Conservation (phyloP, 2,329 filamentous ascomycete genomes). For the Paecilomyces formosus region DNA sequence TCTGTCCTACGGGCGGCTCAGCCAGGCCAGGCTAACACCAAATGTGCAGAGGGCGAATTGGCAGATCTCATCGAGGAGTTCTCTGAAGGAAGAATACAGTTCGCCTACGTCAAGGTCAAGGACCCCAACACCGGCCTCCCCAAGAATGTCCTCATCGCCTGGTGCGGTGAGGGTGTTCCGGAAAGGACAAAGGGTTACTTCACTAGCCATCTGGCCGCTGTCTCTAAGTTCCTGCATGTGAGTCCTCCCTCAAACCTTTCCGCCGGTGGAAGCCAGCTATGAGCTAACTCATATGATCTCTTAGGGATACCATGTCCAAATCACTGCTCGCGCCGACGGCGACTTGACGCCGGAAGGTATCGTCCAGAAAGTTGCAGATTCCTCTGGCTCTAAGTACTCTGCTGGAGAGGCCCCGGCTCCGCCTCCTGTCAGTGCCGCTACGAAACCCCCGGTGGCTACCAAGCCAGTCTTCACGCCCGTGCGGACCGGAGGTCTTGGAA, state of each 20-base stretch:
- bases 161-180: slow-evolving; percentile 97
- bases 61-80: slow-evolving; percentile 89
- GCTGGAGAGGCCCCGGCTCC: slow-evolving; percentile 49
- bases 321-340: slow-evolving; percentile 84
- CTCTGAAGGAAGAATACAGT: slow-evolving; percentile 92
- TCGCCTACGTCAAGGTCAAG: slow-evolving; percentile 93
- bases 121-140: slow-evolving; percentile 85
- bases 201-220: slow-evolving; percentile 82
- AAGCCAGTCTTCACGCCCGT: slow-evolving; percentile 90
- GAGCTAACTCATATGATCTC: slow-evolving; percentile 5
- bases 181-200: slow-evolving; percentile 98
- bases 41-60: slow-evolving; percentile 71
- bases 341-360: slow-evolving; percentile 84
- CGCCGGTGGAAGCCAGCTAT: not conserved
- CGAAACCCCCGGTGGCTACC: slow-evolving; percentile 63
- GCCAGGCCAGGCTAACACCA: slow-evolving; percentile 15
- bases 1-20: not conserved
- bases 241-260: slow-evolving; percentile 6
- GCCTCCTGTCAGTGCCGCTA: slow-evolving; percentile 46
- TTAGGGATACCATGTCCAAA: slow-evolving; percentile 89
- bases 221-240: slow-evolving; percentile 84
- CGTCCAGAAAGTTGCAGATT: slow-evolving; percentile 86
- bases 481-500: slow-evolving; percentile 48
- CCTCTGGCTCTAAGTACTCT: slow-evolving; percentile 91
- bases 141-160: slow-evolving; percentile 89